Conservation (phyloP, 2,329 filamentous ascomycete species). For the Reticulascus tulasneorum region DNA sequence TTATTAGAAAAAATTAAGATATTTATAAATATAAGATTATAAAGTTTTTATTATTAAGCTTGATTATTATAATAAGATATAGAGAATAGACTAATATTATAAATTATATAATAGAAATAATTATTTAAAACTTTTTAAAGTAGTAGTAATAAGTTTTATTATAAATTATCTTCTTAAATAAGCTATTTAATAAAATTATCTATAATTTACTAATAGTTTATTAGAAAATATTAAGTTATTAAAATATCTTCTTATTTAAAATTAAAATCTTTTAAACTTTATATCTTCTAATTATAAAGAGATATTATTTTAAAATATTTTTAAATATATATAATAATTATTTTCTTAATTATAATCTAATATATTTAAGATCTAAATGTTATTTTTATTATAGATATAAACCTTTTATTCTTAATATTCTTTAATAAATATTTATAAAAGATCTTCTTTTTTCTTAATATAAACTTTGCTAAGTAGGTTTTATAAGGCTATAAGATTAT, state of each 20-base stretch:
- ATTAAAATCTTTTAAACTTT: slow-evolving; percentile 4
- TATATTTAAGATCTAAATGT: background rate
- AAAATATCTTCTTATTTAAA: slow-evolving; percentile 2
- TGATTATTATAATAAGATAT: too few species aligned
- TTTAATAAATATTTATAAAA: too few species aligned
- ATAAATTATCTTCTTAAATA: slow-evolving; percentile 1
- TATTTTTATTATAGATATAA: background rate
- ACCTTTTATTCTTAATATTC: background rate
- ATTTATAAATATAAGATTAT: slow-evolving; percentile 3
- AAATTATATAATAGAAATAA: slow-evolving; percentile 2
- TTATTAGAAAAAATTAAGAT: background rate
- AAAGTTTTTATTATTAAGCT: slow-evolving; percentile 2
- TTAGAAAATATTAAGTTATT: background rate
- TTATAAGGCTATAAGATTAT: too few species aligned
- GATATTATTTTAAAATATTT: slow-evolving; percentile 2
- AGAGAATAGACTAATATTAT: slow-evolving; percentile 2
- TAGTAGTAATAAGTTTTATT: slow-evolving; percentile 4
- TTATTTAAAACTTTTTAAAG: slow-evolving; percentile 10
- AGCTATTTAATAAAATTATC: background rate
- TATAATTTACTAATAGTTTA: slow-evolving; percentile 9
- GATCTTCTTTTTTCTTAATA: too few species aligned
- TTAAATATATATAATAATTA: slow-evolving; percentile 3
- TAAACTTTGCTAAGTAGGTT: too few species aligned
- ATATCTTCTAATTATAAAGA: slow-evolving; percentile 7
- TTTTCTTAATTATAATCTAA: background rate